Evolutionary conservation across 2,329 filamentous ascomycete species (phyloP).

Genomic region (Dactylonectria macrodidyma): DNA sequence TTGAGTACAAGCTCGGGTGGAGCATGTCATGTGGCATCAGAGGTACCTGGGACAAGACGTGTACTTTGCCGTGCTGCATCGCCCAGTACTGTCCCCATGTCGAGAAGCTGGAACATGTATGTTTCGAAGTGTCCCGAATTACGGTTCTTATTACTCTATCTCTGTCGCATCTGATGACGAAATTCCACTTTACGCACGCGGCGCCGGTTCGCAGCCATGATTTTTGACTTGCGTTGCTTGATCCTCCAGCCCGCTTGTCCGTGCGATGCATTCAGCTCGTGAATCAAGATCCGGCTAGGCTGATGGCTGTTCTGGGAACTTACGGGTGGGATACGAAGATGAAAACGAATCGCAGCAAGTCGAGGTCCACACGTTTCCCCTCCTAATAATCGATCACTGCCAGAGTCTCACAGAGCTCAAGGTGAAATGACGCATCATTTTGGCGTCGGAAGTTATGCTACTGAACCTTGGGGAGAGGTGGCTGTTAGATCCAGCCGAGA

Average conservation of each 20-base stretch:
- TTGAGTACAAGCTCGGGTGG: too few relatives aligned
- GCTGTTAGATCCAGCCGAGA: too few relatives aligned
- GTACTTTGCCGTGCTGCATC: background rate
- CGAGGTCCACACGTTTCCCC: background rate
- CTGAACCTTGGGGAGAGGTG: too few relatives aligned
- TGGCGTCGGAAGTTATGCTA: too few relatives aligned
- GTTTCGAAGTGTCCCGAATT: background rate
- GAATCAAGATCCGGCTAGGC: background rate
- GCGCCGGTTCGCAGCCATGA: background rate
- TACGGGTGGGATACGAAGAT: background rate
- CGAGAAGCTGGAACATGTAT: conserved; percentile 6
- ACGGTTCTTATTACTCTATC: background rate
- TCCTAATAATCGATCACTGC: too few relatives aligned
- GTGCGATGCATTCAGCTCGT: background rate
- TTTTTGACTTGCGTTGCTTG: background rate
- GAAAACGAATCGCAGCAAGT: background rate
- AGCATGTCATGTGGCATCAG: too few relatives aligned
- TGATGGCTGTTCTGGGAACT: background rate
- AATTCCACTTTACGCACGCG: background rate
- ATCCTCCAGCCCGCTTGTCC: background rate
- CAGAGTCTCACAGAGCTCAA: too few relatives aligned
- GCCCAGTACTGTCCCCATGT: too few relatives aligned
- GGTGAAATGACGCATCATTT: too few relatives aligned
- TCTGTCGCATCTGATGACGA: background rate
- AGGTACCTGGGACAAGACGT: background rate